Percentiles rank a stretch among this genome's conserved stretches.
These are phyloP conservation scores for Diutina rugosa DNA, from an alignment of 1,139 yeast species.

Conservation along the genomic window DNA sequence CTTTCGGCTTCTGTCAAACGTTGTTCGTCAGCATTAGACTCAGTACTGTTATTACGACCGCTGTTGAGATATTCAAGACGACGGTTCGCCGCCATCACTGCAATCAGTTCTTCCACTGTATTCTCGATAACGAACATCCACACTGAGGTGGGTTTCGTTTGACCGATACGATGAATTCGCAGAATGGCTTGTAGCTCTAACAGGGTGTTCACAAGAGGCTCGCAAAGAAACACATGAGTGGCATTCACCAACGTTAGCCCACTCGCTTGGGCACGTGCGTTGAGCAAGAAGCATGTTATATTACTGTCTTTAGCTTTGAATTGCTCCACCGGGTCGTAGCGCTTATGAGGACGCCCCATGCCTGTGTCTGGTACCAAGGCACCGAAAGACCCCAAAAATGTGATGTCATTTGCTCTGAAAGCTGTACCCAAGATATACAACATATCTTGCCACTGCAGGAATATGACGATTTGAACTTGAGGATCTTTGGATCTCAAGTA, in stretches of 20 bases:
- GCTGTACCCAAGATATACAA: slow-evolving; percentile 59
- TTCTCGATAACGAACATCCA: slow-evolving; percentile 83
- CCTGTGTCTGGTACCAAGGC: slow-evolving; percentile 13
- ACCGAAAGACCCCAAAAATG: neutral
- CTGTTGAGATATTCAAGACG: slow-evolving; percentile 21
- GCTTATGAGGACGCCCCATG: slow-evolving; percentile 17
- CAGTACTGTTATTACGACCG: slow-evolving; percentile 4
- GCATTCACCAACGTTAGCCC: slow-evolving; percentile 89
- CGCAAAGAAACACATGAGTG: slow-evolving; percentile 78
- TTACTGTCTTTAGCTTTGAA: slow-evolving; percentile 48
- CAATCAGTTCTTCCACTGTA: slow-evolving; percentile 84
- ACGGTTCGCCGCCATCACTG: slow-evolving; percentile 41
- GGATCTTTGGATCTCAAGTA: slow-evolving; percentile 50
- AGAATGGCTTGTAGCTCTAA: slow-evolving; percentile 86
- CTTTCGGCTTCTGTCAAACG: slow-evolving; percentile 23
- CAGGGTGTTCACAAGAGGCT: slow-evolving; percentile 82
- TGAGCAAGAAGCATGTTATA: slow-evolving; percentile 73
- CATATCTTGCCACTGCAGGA: slow-evolving; percentile 81
- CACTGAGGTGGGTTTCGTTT: slow-evolving; percentile 62
- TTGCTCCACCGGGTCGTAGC: slow-evolving; percentile 34
- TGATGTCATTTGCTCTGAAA: slow-evolving; percentile 12
- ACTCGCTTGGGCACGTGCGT: slow-evolving; percentile 79
- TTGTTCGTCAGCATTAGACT: slow-evolving; percentile 8
- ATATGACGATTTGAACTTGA: slow-evolving; percentile 64
- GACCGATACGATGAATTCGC: slow-evolving; percentile 88